phyloP scores from a whole-genome alignment of 352 stramenopile species.

The Globisporangium heterothallicum region DNA sequence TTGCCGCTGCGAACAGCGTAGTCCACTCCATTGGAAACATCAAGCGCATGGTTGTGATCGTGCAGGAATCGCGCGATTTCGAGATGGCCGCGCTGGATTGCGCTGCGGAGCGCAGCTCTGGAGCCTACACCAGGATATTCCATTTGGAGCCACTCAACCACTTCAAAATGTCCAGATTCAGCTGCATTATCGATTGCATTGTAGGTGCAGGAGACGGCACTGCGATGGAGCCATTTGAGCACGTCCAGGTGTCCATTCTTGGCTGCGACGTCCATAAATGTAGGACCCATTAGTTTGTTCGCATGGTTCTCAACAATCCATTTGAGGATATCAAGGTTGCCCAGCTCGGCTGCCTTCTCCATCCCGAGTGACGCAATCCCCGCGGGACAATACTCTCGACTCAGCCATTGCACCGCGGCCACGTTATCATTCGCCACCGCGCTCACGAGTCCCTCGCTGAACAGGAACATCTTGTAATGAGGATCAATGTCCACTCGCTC shows the following conservation, averaged over 20 bases:
- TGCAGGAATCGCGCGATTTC: not conserved
- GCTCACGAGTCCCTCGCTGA: not conserved
- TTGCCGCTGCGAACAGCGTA: not conserved
- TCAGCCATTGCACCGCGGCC: not conserved
- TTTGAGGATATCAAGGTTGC: not conserved
- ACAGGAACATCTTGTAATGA: constrained; percentile 3
- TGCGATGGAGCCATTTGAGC: not conserved
- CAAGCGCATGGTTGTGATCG: not conserved
- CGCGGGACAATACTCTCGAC: not conserved
- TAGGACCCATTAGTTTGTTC: not conserved
- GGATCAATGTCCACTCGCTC: not conserved
- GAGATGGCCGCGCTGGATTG: not conserved
- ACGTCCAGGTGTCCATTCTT: not conserved
- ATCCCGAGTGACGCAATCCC: not conserved
- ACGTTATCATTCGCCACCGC: not conserved
- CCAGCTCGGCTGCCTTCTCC: not conserved
- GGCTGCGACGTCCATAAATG: not conserved
- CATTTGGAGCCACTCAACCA: too few species aligned
- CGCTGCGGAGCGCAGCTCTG: not conserved
- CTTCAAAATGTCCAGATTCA: not conserved
- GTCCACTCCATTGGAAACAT: not conserved
- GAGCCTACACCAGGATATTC: too few species aligned
- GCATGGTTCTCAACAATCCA: constrained; percentile 1
- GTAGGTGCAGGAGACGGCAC: too few species aligned
- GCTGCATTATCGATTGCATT: not conserved